phyloP scores from a whole-genome alignment of 2,329 filamentous ascomycete genomes.

The Trichophyton benhamiae region DNA sequence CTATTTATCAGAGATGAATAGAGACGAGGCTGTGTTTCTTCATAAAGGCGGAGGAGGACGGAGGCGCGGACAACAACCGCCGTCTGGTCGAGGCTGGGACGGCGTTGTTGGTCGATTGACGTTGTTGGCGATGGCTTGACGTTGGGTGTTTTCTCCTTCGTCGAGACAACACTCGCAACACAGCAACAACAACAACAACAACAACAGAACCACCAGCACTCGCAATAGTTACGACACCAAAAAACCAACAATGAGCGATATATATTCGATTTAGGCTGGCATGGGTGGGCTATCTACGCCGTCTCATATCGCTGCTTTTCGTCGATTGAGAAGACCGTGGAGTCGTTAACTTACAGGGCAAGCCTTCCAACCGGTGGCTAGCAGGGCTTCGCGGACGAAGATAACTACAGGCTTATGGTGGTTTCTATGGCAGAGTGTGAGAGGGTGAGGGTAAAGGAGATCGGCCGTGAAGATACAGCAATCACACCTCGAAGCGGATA shows the following conservation, averaged over 20 bases:
- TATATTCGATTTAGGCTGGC: background rate
- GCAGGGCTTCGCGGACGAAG: background rate
- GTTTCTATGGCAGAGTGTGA: background rate
- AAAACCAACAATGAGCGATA: background rate
- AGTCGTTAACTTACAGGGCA: no score
- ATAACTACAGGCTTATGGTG: background rate
- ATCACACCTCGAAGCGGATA: background rate
- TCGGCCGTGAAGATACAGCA: background rate
- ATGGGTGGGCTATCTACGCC: background rate
- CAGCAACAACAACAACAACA: background rate
- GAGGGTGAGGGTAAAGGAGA: background rate
- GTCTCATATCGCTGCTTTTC: background rate
- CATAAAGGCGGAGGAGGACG: background rate
- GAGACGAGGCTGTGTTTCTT: background rate
- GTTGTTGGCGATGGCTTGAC: background rate
- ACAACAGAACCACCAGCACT: background rate
- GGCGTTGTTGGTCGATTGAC: background rate
- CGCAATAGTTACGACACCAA: background rate
- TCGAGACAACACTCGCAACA: background rate
- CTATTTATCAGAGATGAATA: constrained; percentile 1
- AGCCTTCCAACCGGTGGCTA: no score
- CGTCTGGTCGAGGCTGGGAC: background rate
- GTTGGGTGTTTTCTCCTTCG: background rate
- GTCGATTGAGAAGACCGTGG: background rate
- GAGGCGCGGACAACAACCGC: background rate